Conservation (phyloP, 352 stramenopile genomes). For the Phytophthora cactorum region DNA sequence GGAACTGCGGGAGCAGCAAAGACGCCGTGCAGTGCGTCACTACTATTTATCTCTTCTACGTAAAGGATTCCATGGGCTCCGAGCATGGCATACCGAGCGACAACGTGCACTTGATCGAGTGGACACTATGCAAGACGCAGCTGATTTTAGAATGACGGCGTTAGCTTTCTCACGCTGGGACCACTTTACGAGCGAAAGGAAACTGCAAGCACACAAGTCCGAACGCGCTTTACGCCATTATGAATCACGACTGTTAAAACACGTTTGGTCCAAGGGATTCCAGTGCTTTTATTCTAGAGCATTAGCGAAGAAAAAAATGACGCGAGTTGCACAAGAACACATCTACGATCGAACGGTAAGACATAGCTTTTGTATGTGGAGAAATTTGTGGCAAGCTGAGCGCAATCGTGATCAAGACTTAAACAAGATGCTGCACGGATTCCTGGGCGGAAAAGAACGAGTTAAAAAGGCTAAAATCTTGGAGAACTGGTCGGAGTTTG, state of each 20-base stretch:
- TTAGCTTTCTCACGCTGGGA: conserved; percentile 30
- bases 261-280: conserved; percentile 35
- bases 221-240: conserved; percentile 18
- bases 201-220: conserved; percentile 21
- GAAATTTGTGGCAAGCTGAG: conserved; percentile 17
- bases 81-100: conserved; percentile 9
- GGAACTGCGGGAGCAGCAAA: conserved; percentile 25
- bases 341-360: conserved; percentile 8
- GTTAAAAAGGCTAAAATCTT: conserved; percentile 11
- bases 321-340: conserved; percentile 6
- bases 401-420: conserved; percentile 9
- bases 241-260: conserved; percentile 26
- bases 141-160: conserved; percentile 9
- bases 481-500: conserved; percentile 30
- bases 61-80: conserved; percentile 28
- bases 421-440: conserved; percentile 10
- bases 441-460: conserved; percentile 4
- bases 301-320: conserved; percentile 16
- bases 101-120: conserved; percentile 17
- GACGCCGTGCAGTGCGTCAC: conserved; percentile 34
- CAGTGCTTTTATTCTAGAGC: conserved; percentile 12
- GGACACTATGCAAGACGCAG: conserved; percentile 25
- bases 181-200: conserved; percentile 27
- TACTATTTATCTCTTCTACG: conserved; percentile 33
- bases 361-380: conserved; percentile 27